Percentiles rank a stretch among this genome's conserved stretches.
phyloP scores from a whole-genome alignment of 805 yeast species.

The Ogataea philodendri region DNA sequence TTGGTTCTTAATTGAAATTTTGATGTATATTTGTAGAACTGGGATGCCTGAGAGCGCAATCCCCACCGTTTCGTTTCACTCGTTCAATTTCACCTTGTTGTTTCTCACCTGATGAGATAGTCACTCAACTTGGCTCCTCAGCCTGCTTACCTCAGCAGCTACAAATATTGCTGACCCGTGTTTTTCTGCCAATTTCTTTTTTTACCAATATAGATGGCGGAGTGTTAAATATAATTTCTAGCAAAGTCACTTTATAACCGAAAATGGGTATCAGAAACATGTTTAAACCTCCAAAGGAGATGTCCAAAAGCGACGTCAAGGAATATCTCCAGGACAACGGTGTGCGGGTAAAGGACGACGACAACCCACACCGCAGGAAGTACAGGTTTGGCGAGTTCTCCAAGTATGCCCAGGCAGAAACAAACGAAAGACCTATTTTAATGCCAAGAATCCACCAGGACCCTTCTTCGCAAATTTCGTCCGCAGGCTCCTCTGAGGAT shows the following conservation, averaged over 20 bases:
- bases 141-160: not conserved
- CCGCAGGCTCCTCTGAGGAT: conserved; percentile 19
- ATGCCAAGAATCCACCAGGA: conserved; percentile 25
- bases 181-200: conserved; percentile 5
- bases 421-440: conserved; percentile 19
- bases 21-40: no score
- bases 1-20: no score
- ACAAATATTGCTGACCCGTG: conserved; percentile 9
- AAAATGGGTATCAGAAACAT: conserved; percentile 49
- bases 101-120: no score
- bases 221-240: conserved; percentile 2
- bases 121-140: no score
- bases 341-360: conserved; percentile 37
- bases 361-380: conserved; percentile 30
- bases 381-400: conserved; percentile 49
- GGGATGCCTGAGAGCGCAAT: no score
- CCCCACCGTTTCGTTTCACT: not conserved
- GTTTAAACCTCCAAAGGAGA: conserved; percentile 51
- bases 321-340: conserved; percentile 44
- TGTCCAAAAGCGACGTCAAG: conserved; percentile 39
- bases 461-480: conserved; percentile 10
- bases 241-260: conserved; percentile 1
- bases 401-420: conserved; percentile 43
- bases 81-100: no score
- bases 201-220: conserved; percentile 6